Evolutionary conservation across 2,329 filamentous ascomycete species (phyloP).

Genomic region (Calonectria ilicicola): DNA sequence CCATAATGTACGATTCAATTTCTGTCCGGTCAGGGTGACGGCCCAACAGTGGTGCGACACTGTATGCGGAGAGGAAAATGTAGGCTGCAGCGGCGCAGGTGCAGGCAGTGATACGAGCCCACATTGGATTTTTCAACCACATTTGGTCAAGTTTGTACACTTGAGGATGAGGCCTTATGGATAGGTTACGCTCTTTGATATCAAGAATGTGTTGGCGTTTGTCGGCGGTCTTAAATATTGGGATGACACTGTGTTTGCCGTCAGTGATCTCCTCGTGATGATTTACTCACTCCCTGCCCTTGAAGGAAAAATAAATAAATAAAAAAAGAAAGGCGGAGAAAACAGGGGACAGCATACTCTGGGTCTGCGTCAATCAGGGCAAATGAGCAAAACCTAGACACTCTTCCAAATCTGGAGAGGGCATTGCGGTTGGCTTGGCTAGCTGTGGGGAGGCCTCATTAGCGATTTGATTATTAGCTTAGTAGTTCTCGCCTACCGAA

Average conservation of each 20-base stretch:
- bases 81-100: background rate
- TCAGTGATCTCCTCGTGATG: background rate
- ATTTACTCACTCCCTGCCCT: background rate
- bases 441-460: background rate
- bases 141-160: background rate
- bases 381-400: background rate
- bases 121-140: background rate
- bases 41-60: background rate
- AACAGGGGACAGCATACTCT: background rate
- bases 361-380: background rate
- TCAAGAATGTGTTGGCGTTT: background rate
- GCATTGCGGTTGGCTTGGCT: background rate
- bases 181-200: background rate
- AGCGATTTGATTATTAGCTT: background rate
- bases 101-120: background rate
- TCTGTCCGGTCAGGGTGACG: background rate
- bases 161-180: background rate
- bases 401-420: background rate
- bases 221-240: background rate
- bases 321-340: background rate
- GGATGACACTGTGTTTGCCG: background rate
- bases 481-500: background rate
- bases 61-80: background rate
- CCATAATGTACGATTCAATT: background rate
- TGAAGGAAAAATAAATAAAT: too few relatives aligned